phyloP scores from a whole-genome alignment of 352 stramenopile genomes.

The Phytophthora quininea region DNA sequence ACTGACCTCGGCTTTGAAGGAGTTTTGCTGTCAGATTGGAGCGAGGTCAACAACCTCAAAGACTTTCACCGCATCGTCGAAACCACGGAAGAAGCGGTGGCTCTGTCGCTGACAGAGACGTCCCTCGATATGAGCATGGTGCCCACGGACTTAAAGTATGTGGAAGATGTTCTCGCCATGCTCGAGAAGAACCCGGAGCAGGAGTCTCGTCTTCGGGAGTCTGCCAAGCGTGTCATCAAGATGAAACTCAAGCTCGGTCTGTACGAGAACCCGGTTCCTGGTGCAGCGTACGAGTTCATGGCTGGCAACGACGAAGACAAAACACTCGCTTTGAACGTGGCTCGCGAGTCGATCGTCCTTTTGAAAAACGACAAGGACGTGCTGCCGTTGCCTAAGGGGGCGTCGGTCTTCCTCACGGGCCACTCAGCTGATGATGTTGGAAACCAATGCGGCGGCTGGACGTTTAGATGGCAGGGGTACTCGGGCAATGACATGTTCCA shows the following conservation, averaged over 20 bases:
- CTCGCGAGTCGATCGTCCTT: conserved; percentile 77
- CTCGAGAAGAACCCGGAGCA: conserved; percentile 42
- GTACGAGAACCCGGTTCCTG: conserved; percentile 66
- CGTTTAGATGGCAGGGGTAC: conserved; percentile 79
- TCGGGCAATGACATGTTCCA: conserved; percentile 55
- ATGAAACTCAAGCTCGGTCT: conserved; percentile 76
- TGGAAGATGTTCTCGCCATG: conserved; percentile 48
- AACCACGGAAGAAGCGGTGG: conserved; percentile 53
- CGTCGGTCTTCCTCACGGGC: conserved; percentile 66
- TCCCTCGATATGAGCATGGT: conserved; percentile 93
- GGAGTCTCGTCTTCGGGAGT: conserved; percentile 54
- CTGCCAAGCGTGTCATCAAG: conserved; percentile 62
- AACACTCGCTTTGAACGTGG: conserved; percentile 53
- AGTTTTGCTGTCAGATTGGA: conserved; percentile 89
- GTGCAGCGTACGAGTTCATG: conserved; percentile 40
- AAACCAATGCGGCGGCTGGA: conserved; percentile 77
- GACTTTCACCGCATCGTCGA: conserved; percentile 52
- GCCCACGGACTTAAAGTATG: conserved; percentile 39
- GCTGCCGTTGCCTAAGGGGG: conserved; percentile 45
- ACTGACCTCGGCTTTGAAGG: conserved; percentile 76
- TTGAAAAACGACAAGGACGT: conserved; percentile 71
- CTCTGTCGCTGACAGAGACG: conserved; percentile 67
- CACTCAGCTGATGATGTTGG: conserved; percentile 64
- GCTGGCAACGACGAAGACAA: conserved; percentile 54
- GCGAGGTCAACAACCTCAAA: conserved; percentile 88